These are phyloP conservation scores for Bolboschoenus planiculmis DNA, from an alignment of 176 grass and related monocot genomes.

Conservation along the genomic window DNA sequence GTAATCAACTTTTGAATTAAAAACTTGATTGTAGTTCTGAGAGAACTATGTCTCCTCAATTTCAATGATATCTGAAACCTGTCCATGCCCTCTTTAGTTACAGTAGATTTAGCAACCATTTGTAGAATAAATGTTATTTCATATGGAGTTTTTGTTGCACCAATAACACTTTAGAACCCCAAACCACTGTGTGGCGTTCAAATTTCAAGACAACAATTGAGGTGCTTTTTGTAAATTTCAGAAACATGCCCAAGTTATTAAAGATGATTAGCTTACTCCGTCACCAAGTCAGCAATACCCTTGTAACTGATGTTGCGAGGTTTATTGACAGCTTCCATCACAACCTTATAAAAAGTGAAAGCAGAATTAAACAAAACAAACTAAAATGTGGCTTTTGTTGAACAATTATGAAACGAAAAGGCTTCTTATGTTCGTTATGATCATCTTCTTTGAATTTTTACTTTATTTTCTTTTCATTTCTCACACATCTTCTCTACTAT, in stretches of 20 bases:
- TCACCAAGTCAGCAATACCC: slow-evolving; percentile 87
- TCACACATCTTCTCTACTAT: too few species aligned
- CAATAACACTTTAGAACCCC: background rate
- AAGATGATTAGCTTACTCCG: slow-evolving; percentile 56
- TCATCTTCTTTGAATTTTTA: too few species aligned
- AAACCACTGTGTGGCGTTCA: background rate
- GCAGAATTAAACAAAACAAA: background rate
- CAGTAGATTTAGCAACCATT: background rate
- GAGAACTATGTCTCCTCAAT: background rate
- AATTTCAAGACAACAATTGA: background rate
- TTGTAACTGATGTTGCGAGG: slow-evolving; percentile 88
- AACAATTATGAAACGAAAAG: background rate
- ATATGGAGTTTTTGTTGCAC: background rate
- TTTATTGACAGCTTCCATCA: slow-evolving; percentile 92
- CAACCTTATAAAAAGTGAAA: slow-evolving; percentile 47
- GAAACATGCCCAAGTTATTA: background rate
- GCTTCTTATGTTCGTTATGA: background rate
- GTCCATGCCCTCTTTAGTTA: background rate
- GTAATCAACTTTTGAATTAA: background rate
- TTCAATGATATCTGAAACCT: background rate
- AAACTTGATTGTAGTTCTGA: background rate
- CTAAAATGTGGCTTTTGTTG: background rate
- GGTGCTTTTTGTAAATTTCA: background rate
- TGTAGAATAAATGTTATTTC: background rate
- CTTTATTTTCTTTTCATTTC: too few species aligned